Evolutionary conservation across 352 stramenopile species (phyloP).

Genomic region (Phytopythium chamaehyphon): DNA sequence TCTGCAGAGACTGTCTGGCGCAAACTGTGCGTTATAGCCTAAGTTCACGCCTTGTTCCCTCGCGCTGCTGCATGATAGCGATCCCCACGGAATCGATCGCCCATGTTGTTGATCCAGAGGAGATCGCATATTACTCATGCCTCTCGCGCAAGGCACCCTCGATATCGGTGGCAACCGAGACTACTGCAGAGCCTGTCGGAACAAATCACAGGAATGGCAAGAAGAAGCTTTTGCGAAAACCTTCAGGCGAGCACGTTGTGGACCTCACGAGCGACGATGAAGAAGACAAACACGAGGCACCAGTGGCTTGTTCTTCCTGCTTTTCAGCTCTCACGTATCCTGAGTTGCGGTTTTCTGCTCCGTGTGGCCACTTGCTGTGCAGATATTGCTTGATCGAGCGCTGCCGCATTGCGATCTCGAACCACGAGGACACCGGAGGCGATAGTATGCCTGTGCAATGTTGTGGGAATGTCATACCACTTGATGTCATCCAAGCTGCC

Average conservation of each 20-base stretch:
- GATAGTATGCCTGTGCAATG: constrained; percentile 30
- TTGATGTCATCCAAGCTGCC: constrained; percentile 27
- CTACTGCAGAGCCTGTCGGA: no score
- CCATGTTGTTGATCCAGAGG: constrained; percentile 23
- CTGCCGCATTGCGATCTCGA: constrained; percentile 18
- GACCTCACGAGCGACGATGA: not conserved
- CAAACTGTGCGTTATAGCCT: constrained; percentile 13
- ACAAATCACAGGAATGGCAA: not conserved
- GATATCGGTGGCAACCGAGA: not conserved
- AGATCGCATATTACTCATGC: constrained; percentile 40
- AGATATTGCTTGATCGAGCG: constrained; percentile 23
- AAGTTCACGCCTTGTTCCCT: constrained; percentile 15
- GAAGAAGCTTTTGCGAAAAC: constrained; percentile 1
- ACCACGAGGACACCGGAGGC: constrained; percentile 16
- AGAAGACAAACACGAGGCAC: not conserved
- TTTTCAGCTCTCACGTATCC: not conserved
- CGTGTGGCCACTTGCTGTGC: constrained; percentile 27
- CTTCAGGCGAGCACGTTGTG: not conserved
- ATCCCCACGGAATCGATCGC: constrained; percentile 26
- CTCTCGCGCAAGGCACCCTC: constrained; percentile 16
- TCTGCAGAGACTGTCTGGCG: constrained; percentile 29
- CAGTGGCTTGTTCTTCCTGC: constrained; percentile 10
- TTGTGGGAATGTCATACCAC: constrained; percentile 23
- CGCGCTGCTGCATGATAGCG: constrained; percentile 32
- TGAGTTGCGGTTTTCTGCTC: constrained; percentile 1